These are phyloP conservation scores for Eleusine indica DNA, from an alignment of 176 grass and related monocot species.

Conservation along the genomic window DNA sequence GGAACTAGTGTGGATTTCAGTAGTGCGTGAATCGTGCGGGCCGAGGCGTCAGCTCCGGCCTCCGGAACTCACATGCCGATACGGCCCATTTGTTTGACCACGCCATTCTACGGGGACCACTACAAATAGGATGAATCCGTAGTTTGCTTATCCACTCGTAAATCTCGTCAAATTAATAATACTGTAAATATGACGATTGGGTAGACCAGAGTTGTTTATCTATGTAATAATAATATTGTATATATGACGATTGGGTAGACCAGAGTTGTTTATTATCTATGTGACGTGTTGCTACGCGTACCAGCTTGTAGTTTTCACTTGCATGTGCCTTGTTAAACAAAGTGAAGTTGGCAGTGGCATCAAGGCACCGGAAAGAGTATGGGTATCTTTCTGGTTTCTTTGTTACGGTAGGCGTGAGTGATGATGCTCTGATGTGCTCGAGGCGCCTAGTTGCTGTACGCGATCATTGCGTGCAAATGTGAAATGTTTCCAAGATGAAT, in stretches of 20 bases:
- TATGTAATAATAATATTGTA: no score
- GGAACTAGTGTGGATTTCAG: no score
- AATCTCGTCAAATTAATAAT: no score
- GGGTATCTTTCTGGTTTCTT: not conserved
- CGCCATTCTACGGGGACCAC: not conserved
- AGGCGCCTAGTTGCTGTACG: not conserved
- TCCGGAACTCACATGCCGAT: no score
- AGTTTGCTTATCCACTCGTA: no score
- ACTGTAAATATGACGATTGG: no score
- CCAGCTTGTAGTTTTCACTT: not conserved
- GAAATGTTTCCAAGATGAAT: not conserved
- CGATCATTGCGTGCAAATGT: slow-evolving; percentile 9
- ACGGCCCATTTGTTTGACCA: not conserved
- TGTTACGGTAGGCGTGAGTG: not conserved
- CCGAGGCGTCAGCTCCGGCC: not conserved
- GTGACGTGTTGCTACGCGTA: not conserved
- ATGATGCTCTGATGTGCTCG: not conserved
- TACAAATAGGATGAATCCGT: not conserved
- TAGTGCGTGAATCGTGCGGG: not conserved
- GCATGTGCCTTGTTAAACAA: not conserved
- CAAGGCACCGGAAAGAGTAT: not conserved
- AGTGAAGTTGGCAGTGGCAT: not conserved
- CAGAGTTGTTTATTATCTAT: not conserved
- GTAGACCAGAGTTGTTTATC: not conserved
- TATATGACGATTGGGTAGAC: not conserved